Evolutionary conservation across 2,329 filamentous ascomycete species (phyloP).

Genomic region (Aspergillus sp.): DNA sequence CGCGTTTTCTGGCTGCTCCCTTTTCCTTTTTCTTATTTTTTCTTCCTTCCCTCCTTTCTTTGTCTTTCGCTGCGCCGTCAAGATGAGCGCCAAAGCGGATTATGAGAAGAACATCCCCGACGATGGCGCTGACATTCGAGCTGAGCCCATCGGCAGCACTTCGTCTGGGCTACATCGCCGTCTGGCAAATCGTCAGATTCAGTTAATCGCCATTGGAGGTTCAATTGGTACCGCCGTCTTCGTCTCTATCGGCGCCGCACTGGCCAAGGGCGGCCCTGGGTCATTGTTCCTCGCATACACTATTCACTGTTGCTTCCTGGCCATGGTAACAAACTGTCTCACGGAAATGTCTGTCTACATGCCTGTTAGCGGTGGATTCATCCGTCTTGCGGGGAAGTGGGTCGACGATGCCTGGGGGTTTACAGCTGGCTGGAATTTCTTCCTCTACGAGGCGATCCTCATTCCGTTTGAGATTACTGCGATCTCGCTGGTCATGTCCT

Average conservation of each 20-base stretch:
- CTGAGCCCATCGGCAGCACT: neutral
- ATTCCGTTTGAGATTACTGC: slow-evolving; percentile 46
- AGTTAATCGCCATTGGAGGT: slow-evolving; percentile 41
- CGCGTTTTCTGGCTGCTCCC: neutral
- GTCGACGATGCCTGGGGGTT: slow-evolving; percentile 49
- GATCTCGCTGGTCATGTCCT: slow-evolving; percentile 42
- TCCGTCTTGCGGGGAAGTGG: slow-evolving; percentile 45
- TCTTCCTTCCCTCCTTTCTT: neutral
- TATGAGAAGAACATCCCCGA: neutral
- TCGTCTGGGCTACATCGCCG: slow-evolving; percentile 11
- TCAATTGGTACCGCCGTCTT: slow-evolving; percentile 42
- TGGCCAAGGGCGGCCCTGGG: slow-evolving; percentile 39
- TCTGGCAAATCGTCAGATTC: slow-evolving; percentile 19
- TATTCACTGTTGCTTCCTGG: slow-evolving; percentile 31
- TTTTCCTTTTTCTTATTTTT: neutral
- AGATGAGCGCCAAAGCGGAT: neutral
- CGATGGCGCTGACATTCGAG: neutral
- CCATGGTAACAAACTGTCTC: slow-evolving; percentile 40
- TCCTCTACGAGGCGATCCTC: slow-evolving; percentile 43
- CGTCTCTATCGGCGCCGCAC: slow-evolving; percentile 39
- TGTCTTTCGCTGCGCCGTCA: neutral
- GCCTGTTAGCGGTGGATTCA: slow-evolving; percentile 44
- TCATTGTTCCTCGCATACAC: slow-evolving; percentile 40
- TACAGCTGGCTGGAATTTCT: slow-evolving; percentile 50
- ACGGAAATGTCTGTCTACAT: slow-evolving; percentile 49